Evolutionary conservation across 2,329 filamentous ascomycete species (phyloP), one percentile per base, ranked within the genome.

Genomic region (Fusarium pseudoanthophilum): DNA sequence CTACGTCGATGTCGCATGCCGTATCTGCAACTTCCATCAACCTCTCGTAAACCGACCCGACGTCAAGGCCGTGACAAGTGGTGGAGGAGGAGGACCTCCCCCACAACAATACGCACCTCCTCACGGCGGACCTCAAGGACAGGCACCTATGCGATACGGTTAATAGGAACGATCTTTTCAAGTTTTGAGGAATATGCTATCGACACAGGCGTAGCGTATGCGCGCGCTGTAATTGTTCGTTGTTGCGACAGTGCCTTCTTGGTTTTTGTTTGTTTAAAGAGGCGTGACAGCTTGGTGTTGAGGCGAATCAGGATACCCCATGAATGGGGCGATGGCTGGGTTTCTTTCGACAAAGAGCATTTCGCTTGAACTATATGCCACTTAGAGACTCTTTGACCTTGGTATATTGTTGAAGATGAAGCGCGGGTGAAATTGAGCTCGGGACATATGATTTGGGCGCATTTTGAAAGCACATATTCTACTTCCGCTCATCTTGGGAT

Each of bases 1-100:
- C 61, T 91, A 92, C 82, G 85, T 91, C 75, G 92, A 94, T 77
- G 87, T 95, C 63, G 85, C 87, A 67, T 95, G 93, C 84, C 87
- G 90, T 78, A 90, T 95, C 80, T 95, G 93, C 87, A 90, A 92
- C 80, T 95, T 94, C 80, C 87, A 89, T 72, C 92, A 95, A 80
- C 89, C 90, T 15, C 85, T 92, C 61, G 85, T 88, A 73, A 85
- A 87, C 76, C 84, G 89, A 20, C 87, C 83, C 18, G 89, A 91
- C 67, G 87, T 90, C 55, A 84, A 86, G 79, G 84, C 83, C 61
- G 88, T 90, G 84, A 82, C 80, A 73, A 82, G 83, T 52, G 84
- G 83, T 37, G 84, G 82, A n/a, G 81, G 82, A n/a, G 81, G 82
- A n/a, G 81, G 60, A 5, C 39, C 61, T n/a, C 81, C 81, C 18